Percentiles rank a stretch among this genome's conserved stretches.
Evolutionary conservation across 441 rosid genomes (phyloP).

Genomic region (Euphorbia schlechtendalii): DNA sequence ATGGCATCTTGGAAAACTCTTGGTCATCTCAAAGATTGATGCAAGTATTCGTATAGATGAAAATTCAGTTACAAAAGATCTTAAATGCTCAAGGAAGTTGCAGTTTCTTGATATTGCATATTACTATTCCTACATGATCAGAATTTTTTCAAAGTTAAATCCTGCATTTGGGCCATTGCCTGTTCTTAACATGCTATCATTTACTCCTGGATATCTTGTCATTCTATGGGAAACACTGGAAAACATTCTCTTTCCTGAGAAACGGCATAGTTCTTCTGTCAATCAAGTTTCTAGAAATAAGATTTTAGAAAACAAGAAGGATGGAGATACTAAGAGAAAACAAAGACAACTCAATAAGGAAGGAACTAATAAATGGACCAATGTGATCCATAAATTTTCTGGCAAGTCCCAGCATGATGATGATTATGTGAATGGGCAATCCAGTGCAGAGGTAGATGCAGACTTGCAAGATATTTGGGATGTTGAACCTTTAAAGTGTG

Average conservation of each 20-base stretch:
- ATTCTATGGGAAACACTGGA: constrained; percentile 67
- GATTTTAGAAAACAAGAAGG: constrained; percentile 35
- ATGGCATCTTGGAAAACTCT: constrained; percentile 82
- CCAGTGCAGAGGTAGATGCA: constrained; percentile 36
- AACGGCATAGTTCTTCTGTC: constrained; percentile 21
- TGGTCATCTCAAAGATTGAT: constrained; percentile 45
- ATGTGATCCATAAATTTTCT: constrained; percentile 63
- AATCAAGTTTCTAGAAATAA: constrained; percentile 21
- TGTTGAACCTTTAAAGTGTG: constrained; percentile 58
- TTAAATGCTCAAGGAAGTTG: constrained; percentile 36
- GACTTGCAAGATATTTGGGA: constrained; percentile 60
- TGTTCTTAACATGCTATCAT: constrained; percentile 86
- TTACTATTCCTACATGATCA: constrained; percentile 79
- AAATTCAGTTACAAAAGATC: constrained; percentile 22
- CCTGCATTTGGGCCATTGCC: constrained; percentile 66
- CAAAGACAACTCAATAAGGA: constrained; percentile 48
- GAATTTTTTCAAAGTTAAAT: constrained; percentile 62
- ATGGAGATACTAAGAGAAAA: constrained; percentile 39
- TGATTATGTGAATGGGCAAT: constrained; percentile 31
- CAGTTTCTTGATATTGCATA: constrained; percentile 65
- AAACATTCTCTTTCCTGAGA: constrained; percentile 41
- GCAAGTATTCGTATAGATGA: constrained; percentile 27
- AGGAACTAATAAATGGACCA: constrained; percentile 63
- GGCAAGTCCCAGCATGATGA: constrained; percentile 56
- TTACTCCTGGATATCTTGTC: constrained; percentile 77